Base-by-base conservation (phyloP, 495 filamentous ascomycete species). In the Hypoxylon perforatum region DNA sequence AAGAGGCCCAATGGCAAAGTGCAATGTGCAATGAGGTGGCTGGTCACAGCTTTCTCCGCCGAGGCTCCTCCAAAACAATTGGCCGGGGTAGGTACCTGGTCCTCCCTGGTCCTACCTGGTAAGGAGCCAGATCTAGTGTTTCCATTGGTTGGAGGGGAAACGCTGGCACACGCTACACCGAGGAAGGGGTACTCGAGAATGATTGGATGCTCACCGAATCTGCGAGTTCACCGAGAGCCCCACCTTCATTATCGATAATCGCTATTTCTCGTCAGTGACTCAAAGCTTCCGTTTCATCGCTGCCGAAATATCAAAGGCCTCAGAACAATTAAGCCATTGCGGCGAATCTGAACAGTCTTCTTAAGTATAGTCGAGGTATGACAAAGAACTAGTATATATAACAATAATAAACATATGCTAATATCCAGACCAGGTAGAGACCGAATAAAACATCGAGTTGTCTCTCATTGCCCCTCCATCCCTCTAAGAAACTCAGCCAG, bases 111-210 rank as follows among this genome's bases (percentile, higher is more conserved):
- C n/a, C n/a, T n/a, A n/a, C n/a, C n/a, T n/a, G n/a, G n/a, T n/a
- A n/a, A n/a, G n/a, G n/a, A n/a, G n/a, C n/a, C n/a, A n/a, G n/a
- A n/a, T 45, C 19, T 33, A 21, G 14, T 59, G 36, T 51, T 59
- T 58, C 48, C 1, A 71, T 71, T 71, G 68, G 68, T 60, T 71
- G 68, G 68, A 57, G 44, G 63, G 68, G 63, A 51, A 63, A 69
- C 58, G 47, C 48, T 45, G 63, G 68, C 59, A 51, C 59, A 69
- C 58, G 47, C 48, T 45, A 56, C 54, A 63, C 54, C 54, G 55
- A 30, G 17, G 18, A 18, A 33, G 23, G 30, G 41, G 30, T 33
- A 11, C 5, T n/a, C 5, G 8, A 36, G 45, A 4, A n/a, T 54
- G 19, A 51, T 56, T 57, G 50, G 64, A 9, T 56, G 11, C 25